These are phyloP conservation scores for Exutisphaerella laricina DNA, from an alignment of 2,329 filamentous ascomycete genomes.

Conservation along the genomic window DNA sequence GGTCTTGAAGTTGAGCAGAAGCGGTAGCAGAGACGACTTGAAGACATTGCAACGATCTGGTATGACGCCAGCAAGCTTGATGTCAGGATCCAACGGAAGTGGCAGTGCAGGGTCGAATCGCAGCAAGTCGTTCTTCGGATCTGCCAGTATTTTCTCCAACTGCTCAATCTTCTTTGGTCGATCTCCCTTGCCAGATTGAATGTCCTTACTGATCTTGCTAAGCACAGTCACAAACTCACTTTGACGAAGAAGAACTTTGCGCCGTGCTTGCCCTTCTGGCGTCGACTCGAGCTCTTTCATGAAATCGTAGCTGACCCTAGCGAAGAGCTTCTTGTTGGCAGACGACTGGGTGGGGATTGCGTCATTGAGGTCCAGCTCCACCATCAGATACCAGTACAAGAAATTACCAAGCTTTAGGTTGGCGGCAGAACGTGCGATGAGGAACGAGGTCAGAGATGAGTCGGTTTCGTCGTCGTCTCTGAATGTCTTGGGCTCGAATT, in stretches of 20 bases:
- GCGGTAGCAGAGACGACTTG: slow-evolving; percentile 88
- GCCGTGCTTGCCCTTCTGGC: slow-evolving; percentile 63
- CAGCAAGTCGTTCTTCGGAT: slow-evolving; percentile 84
- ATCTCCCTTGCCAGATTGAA: slow-evolving; percentile 72
- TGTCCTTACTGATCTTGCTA: slow-evolving; percentile 81
- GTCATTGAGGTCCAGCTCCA: slow-evolving; percentile 75
- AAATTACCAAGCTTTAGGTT: slow-evolving; percentile 93
- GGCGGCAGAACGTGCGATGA: slow-evolving; percentile 78
- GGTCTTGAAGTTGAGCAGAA: slow-evolving; percentile 87
- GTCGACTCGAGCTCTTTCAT: slow-evolving; percentile 77
- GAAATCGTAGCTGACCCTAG: slow-evolving; percentile 91
- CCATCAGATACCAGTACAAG: slow-evolving; percentile 97
- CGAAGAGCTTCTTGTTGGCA: slow-evolving; percentile 76
- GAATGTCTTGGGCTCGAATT: slow-evolving; percentile 66
- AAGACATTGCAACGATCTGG: slow-evolving; percentile 87
- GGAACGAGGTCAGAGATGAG: slow-evolving; percentile 81
- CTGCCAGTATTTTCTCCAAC: slow-evolving; percentile 75
- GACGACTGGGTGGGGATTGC: slow-evolving; percentile 53
- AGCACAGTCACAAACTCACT: slow-evolving; percentile 84
- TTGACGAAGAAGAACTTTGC: slow-evolving; percentile 75
- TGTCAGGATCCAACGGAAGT: slow-evolving; percentile 77
- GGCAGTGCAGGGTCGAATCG: slow-evolving; percentile 80
- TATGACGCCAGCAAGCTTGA: slow-evolving; percentile 71
- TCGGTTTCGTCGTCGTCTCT: slow-evolving; percentile 51
- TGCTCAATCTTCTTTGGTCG: slow-evolving; percentile 75